phyloP scores from a whole-genome alignment of 768 basidiomycete genomes.

The Flagelloscypha sp. region DNA sequence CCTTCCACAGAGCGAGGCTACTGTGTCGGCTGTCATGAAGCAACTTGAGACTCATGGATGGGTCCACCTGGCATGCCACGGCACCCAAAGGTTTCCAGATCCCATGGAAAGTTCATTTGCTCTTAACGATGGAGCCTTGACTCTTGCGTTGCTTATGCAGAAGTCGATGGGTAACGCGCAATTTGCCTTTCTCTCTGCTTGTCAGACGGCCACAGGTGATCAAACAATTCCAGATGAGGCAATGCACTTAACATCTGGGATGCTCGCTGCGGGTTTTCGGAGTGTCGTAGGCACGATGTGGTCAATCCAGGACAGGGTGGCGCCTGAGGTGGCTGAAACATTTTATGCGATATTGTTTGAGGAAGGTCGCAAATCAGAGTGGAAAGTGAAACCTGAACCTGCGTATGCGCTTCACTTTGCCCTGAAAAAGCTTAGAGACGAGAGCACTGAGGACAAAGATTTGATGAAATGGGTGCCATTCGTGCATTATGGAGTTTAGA shows the following conservation, averaged over 20 bases:
- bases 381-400: too few relatives aligned
- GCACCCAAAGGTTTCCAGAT: constrained; percentile 11
- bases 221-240: constrained; percentile 17
- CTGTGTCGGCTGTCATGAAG: constrained; percentile 1
- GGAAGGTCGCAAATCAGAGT: neutral
- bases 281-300: constrained; percentile 28
- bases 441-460: neutral
- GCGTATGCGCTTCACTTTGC: too few relatives aligned
- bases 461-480: constrained; percentile 1
- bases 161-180: constrained; percentile 10
- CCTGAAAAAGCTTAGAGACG: neutral
- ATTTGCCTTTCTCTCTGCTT: constrained; percentile 24
- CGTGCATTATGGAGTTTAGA: constrained; percentile 2
- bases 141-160: constrained; percentile 16
- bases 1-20: neutral
- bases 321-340: constrained; percentile 7
- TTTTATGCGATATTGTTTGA: constrained; percentile 9
- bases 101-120: constrained; percentile 21
- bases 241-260: constrained; percentile 21
- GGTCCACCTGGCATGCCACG: constrained; percentile 26
- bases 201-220: constrained; percentile 20
- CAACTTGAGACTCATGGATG: constrained; percentile 9
- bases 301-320: constrained; percentile 21
- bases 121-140: constrained; percentile 14
- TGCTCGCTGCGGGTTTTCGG: constrained; percentile 22